These are phyloP conservation scores for Juglanconis oblonga DNA, from an alignment of 2,329 filamentous ascomycete genomes.

Conservation along the genomic window DNA sequence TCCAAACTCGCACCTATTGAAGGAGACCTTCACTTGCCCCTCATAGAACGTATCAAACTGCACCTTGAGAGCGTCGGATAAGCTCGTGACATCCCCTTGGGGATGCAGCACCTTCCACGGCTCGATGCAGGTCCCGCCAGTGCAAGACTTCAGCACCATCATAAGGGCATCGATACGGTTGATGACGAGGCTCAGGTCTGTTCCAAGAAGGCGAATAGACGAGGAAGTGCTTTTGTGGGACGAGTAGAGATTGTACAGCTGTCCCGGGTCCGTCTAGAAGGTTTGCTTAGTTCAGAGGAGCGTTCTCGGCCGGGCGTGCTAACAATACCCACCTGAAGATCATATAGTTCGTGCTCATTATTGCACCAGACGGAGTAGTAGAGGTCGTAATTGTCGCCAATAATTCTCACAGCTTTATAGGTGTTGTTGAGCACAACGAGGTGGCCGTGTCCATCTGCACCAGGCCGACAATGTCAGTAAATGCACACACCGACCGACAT, in stretches of 20 bases:
- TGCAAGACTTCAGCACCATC: constrained; percentile 22
- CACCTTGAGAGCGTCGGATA: constrained; percentile 21
- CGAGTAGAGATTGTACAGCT: constrained; percentile 17
- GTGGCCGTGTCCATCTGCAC: constrained; percentile 9
- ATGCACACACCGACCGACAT: background rate
- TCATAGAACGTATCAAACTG: constrained; percentile 22
- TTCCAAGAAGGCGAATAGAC: constrained; percentile 19
- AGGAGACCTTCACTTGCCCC: constrained; percentile 19
- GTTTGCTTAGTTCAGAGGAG: background rate
- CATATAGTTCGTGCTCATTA: constrained; percentile 61
- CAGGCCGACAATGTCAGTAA: background rate
- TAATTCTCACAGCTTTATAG: constrained; percentile 53
- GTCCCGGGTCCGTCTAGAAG: constrained; percentile 12
- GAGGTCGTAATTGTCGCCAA: constrained; percentile 50
- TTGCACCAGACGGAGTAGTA: constrained; percentile 66
- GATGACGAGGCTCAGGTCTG: constrained; percentile 4
- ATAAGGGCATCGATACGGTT: constrained; percentile 21
- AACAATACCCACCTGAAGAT: constrained; percentile 43
- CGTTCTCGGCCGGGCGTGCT: background rate
- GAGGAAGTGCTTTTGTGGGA: background rate
- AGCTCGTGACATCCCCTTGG: constrained; percentile 4
- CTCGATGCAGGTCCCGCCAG: constrained; percentile 17
- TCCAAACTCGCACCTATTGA: constrained; percentile 20
- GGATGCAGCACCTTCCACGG: constrained; percentile 21
- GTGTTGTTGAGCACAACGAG: constrained; percentile 30